Percentiles rank a stretch among this genome's conserved stretches.
Conservation (phyloP, 2,329 filamentous ascomycete genomes). For the Aspergillus sp. region DNA sequence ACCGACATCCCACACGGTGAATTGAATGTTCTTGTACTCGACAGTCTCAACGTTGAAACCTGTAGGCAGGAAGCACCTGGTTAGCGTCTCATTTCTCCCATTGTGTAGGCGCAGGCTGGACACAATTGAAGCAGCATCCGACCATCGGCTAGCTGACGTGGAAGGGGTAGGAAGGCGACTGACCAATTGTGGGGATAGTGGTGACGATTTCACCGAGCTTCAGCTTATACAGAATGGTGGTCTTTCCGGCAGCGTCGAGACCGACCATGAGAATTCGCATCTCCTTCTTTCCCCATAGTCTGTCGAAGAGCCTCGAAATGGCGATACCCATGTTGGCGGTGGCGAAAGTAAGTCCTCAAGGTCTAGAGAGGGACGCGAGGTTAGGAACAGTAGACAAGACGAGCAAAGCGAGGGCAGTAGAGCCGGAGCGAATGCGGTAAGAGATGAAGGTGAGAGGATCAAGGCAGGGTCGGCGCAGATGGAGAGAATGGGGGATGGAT, state of each 20-base stretch:
- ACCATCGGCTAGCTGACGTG: slow-evolving; percentile 3
- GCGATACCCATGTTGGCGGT: slow-evolving; percentile 86
- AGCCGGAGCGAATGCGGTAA: neutral
- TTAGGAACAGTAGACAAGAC: slow-evolving; percentile 17
- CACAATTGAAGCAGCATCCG: neutral
- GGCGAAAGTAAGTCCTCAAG: slow-evolving; percentile 27
- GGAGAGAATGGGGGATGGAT: slow-evolving; percentile 15
- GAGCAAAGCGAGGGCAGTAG: neutral
- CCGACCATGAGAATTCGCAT: slow-evolving; percentile 99
- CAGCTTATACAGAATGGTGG: slow-evolving; percentile 99
- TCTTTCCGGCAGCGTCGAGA: slow-evolving; percentile 99
- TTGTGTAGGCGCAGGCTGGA: neutral
- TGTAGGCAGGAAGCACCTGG: slow-evolving; percentile 36
- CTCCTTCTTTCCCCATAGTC: slow-evolving; percentile 99
- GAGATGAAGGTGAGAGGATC: slow-evolving; percentile 6
- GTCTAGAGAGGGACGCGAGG: slow-evolving; percentile 19
- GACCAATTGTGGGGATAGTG: slow-evolving; percentile 97
- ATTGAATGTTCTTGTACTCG: slow-evolving; percentile 99
- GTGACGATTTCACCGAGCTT: slow-evolving; percentile 98
- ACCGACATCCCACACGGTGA: slow-evolving; percentile 99
- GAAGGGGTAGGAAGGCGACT: slow-evolving; percentile 34
- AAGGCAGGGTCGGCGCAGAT: slow-evolving; percentile 11
- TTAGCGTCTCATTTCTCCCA: slow-evolving; percentile 13
- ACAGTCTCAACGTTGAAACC: slow-evolving; percentile 99
- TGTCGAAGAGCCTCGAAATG: slow-evolving; percentile 94